A percentile compares a stretch with the other conserved stretches of the same genome.
phyloP scores from a whole-genome alignment of 192 early-diverging fungal genomes.

The Mortierella claussenii region DNA sequence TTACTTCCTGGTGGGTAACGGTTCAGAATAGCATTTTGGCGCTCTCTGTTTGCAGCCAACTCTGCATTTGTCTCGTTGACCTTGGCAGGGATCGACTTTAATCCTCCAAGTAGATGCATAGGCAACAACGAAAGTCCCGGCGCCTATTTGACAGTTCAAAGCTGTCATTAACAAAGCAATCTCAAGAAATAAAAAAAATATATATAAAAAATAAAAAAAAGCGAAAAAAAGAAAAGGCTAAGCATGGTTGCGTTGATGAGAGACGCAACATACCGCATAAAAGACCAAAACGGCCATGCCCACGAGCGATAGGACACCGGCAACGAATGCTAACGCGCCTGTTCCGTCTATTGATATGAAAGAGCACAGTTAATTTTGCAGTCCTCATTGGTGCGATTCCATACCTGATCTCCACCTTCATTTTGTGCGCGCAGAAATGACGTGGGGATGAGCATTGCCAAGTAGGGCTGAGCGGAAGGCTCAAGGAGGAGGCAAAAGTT shows the following conservation, averaged over 20 bases:
- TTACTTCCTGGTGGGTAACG: slow-evolving; percentile 20
- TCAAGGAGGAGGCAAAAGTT: too few relatives aligned
- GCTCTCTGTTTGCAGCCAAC: slow-evolving; percentile 34
- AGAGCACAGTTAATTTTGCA: slow-evolving; percentile 3
- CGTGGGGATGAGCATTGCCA: slow-evolving; percentile 20
- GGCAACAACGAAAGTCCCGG: slow-evolving; percentile 44
- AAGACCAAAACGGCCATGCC: slow-evolving; percentile 65
- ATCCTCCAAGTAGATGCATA: slow-evolving; percentile 29
- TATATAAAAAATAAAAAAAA: too few relatives aligned
- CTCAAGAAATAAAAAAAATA: too few relatives aligned
- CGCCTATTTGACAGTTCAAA: too few relatives aligned
- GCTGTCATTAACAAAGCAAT: too few relatives aligned
- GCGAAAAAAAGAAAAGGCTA: background rate
- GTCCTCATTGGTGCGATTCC: slow-evolving; percentile 5
- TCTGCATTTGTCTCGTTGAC: slow-evolving; percentile 27
- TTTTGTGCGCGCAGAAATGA: slow-evolving; percentile 13
- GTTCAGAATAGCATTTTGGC: slow-evolving; percentile 32
- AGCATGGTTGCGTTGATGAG: background rate
- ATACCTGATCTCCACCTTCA: too few relatives aligned
- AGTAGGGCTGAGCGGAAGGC: too few relatives aligned
- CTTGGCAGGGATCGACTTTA: slow-evolving; percentile 29
- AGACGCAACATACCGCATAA: slow-evolving; percentile 61
- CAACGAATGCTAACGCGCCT: slow-evolving; percentile 59
- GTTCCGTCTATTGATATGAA: slow-evolving; percentile 22
- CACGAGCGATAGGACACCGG: slow-evolving; percentile 56